These are phyloP conservation scores for Xylariaceae sp. DNA, from an alignment of 2,329 filamentous ascomycete genomes.

Conservation along the genomic window DNA sequence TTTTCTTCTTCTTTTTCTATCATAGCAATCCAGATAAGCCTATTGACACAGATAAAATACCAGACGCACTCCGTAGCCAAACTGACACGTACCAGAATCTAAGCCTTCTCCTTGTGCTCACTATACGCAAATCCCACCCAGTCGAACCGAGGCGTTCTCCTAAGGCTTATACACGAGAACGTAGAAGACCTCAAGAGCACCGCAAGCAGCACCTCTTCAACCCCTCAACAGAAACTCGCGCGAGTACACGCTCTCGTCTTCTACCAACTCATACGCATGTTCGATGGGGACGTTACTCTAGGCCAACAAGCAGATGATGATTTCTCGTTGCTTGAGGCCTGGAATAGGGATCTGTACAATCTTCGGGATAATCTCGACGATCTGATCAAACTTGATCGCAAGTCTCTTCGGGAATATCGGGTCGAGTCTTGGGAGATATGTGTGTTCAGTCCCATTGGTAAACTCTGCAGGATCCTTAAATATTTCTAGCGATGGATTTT, in stretches of 20 bases:
- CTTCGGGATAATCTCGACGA: constrained; percentile 36
- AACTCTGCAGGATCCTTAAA: not conserved
- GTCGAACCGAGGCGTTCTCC: constrained; percentile 39
- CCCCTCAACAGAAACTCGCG: constrained; percentile 39
- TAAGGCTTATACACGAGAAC: constrained; percentile 39
- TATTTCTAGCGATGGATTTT: constrained; percentile 38
- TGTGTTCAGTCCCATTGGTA: constrained; percentile 2
- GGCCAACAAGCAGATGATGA: constrained; percentile 42
- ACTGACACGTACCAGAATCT: constrained; percentile 17
- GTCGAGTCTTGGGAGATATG: constrained; percentile 46
- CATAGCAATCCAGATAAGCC: no score
- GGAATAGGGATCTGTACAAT: constrained; percentile 36
- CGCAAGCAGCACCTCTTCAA: constrained; percentile 25
- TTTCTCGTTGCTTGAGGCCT: constrained; percentile 34
- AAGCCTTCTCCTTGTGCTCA: constrained; percentile 39
- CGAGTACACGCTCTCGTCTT: constrained; percentile 43
- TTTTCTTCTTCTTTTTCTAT: no score
- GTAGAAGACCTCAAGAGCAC: constrained; percentile 37
- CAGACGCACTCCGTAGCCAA: no score
- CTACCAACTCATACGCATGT: constrained; percentile 41
- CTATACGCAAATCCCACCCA: constrained; percentile 38
- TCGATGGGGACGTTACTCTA: constrained; percentile 43
- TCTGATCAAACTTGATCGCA: constrained; percentile 21
- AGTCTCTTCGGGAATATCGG: constrained; percentile 30
- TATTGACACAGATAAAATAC: no score